phyloP scores from a whole-genome alignment of 108 stramenopile genomes.

The Pseudonitzschia delicatissima region DNA sequence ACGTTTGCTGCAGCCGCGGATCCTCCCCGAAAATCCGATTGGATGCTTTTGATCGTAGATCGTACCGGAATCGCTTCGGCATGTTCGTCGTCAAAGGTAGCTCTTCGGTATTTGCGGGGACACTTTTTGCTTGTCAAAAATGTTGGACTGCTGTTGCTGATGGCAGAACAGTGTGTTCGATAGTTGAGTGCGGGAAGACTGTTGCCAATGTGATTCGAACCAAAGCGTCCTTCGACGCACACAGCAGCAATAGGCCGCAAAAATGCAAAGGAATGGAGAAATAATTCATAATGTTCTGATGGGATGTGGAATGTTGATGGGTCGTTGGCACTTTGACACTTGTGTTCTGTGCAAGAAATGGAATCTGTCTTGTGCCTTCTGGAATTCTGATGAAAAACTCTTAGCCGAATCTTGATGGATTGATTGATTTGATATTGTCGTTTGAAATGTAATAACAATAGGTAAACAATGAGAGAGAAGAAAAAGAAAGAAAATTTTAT shows the following conservation, averaged over 20 bases:
- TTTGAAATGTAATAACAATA: too few species aligned
- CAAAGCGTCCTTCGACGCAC: not conserved
- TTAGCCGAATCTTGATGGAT: too few species aligned
- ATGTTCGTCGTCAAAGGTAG: not conserved
- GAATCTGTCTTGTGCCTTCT: too few species aligned
- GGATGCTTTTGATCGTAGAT: not conserved
- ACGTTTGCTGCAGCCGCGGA: constrained; percentile 9
- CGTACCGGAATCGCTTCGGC: not conserved
- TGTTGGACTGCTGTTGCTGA: not conserved
- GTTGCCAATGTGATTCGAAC: not conserved
- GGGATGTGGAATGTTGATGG: too few species aligned
- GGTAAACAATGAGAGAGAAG: too few species aligned
- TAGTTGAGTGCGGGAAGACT: constrained; percentile 9
- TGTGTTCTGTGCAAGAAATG: too few species aligned
- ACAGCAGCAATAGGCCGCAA: too few species aligned
- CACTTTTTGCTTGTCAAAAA: not conserved
- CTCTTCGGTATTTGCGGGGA: not conserved
- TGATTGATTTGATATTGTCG: too few species aligned
- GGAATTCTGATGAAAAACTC: too few species aligned
- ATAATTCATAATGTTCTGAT: too few species aligned
- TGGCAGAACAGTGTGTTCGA: not conserved
- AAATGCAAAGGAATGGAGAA: too few species aligned
- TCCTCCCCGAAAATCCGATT: constrained; percentile 18
- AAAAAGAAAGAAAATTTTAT: not conserved
- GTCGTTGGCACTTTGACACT: too few species aligned